Base-by-base conservation (phyloP, 768 basidiomycete species). In the Auricularia cornea region DNA sequence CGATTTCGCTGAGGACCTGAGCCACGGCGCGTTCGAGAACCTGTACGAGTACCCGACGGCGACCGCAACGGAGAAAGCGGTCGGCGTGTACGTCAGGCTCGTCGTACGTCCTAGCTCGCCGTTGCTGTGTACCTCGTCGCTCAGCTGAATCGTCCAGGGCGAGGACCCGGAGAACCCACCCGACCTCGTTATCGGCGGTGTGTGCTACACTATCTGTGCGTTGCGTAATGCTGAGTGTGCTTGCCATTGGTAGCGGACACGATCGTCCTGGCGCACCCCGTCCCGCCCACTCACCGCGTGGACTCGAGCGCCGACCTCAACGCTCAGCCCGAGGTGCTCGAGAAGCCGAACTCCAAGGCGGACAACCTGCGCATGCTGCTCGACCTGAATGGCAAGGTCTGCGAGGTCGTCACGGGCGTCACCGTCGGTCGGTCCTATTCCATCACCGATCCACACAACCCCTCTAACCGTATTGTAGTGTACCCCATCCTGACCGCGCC, bases 221-320 rank as follows among this genome's bases (percentile, higher is more conserved):
- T n/a, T n/a, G n/a, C n/a, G n/a, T n/a, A n/a, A n/a, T n/a, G n/a
- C n/a, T n/a, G n/a, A n/a, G n/a, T n/a, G n/a, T n/a, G n/a, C n/a
- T n/a, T n/a, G n/a, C n/a, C n/a, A n/a, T n/a, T n/a, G n/a, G n/a
- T 72, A 94, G 97, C 96, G 66, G 97, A 99, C 72, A 98, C 97
- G 0, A 87, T 99, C 16, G 94, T 99, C n/a, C 78, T 99, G 51
- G 89, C 87, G 3, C 90, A 89, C 68, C 80, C 83, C 1, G 79
- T 83, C 60, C 85, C 88, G 1, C 75, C 83, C 51, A 28, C 18
- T 29, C 54, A 11, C 11, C 28, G 28, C 2, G 6, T 10, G 26
- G 82, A 84, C 2, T 82, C 86, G 12, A 80, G 82, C 61, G 74
- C 74, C 1, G 80, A 84, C 10, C 84, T 83, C 60, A 81, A 83